These are phyloP conservation scores for Leccinum griseonigrum DNA, from an alignment of 1,284 basidiomycete species.

Conservation along the genomic window DNA sequence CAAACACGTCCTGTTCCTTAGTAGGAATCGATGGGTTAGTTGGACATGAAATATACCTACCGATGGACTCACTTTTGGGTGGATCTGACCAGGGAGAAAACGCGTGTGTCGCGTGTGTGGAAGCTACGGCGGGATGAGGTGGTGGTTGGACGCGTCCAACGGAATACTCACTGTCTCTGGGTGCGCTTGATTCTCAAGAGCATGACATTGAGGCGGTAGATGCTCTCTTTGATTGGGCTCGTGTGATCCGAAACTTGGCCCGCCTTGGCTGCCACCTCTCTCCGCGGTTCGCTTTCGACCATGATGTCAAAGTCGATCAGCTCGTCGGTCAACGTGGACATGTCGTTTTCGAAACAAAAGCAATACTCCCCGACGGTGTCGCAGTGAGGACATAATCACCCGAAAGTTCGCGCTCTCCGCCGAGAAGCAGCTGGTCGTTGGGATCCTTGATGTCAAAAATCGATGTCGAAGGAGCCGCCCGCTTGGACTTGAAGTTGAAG, in stretches of 20 bases:
- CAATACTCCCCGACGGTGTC: slow-evolving; percentile 91
- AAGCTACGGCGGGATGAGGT: slow-evolving; percentile 46
- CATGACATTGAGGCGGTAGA: slow-evolving; percentile 85
- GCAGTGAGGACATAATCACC: slow-evolving; percentile 98
- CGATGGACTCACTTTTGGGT: slow-evolving; percentile 61
- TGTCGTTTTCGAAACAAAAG: slow-evolving; percentile 98
- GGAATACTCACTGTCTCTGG: slow-evolving; percentile 77
- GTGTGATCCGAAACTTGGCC: slow-evolving; percentile 90
- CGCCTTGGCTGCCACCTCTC: slow-evolving; percentile 77
- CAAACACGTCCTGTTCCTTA: background rate
- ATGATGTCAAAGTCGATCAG: slow-evolving; percentile 97
- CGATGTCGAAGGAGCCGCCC: slow-evolving; percentile 96
- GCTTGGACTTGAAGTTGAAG: slow-evolving; percentile 74
- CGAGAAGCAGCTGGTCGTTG: slow-evolving; percentile 80
- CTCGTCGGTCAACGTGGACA: slow-evolving; percentile 87
- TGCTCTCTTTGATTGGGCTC: slow-evolving; percentile 87
- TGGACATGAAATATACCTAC: slow-evolving; percentile 17
- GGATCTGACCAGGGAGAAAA: slow-evolving; percentile 76
- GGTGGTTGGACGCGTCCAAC: background rate
- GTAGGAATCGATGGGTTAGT: slow-evolving; percentile 12
- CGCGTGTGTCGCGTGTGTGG: slow-evolving; percentile 79
- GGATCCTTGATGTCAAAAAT: slow-evolving; percentile 92
- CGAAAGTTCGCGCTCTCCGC: slow-evolving; percentile 86
- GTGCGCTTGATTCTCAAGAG: slow-evolving; percentile 84
- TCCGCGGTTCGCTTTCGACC: slow-evolving; percentile 92